These are phyloP conservation scores for Lentinus tigrinus DNA, from an alignment of 768 basidiomycete genomes.

Conservation along the genomic window DNA sequence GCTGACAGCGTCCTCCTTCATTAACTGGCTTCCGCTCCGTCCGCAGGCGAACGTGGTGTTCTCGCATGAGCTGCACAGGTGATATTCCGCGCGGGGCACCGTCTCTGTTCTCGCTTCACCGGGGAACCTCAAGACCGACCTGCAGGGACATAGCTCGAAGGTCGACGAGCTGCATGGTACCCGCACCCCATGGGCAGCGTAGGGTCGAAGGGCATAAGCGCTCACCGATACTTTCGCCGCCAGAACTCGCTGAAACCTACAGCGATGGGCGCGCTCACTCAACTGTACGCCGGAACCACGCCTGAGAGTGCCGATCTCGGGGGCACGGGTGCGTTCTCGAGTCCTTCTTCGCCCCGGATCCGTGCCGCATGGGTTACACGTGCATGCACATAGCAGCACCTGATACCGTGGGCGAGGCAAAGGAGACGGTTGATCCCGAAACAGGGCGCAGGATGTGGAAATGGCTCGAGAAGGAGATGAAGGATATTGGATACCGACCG, in stretches of 20 bases:
- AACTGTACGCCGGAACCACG: slow-evolving; percentile 43
- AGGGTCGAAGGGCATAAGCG: no score
- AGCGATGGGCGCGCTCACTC: slow-evolving; percentile 41
- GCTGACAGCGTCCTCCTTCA: neutral
- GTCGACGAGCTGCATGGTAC: slow-evolving; percentile 1
- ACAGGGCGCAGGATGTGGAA: slow-evolving; percentile 29
- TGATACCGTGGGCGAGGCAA: slow-evolving; percentile 29
- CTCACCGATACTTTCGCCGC: neutral
- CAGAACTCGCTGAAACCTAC: slow-evolving; percentile 32
- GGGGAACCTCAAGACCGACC: slow-evolving; percentile 27
- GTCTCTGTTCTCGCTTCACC: slow-evolving; percentile 46
- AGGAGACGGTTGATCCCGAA: slow-evolving; percentile 21
- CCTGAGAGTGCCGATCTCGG: slow-evolving; percentile 35
- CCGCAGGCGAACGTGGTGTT: slow-evolving; percentile 44
- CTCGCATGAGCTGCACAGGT: slow-evolving; percentile 44
- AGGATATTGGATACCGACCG: slow-evolving; percentile 8
- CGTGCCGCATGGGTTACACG: neutral
- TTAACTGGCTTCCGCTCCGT: neutral
- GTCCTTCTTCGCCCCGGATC: neutral
- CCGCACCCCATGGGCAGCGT: neutral
- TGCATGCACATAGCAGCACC: slow-evolving; percentile 15
- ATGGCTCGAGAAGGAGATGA: slow-evolving; percentile 31
- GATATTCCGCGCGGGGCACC: slow-evolving; percentile 47
- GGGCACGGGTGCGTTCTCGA: slow-evolving; percentile 38
- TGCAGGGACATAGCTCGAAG: slow-evolving; percentile 7